These are phyloP conservation scores for Penicillium longicatenatum DNA, from an alignment of 495 filamentous ascomycete species.

Conservation along the genomic window DNA sequence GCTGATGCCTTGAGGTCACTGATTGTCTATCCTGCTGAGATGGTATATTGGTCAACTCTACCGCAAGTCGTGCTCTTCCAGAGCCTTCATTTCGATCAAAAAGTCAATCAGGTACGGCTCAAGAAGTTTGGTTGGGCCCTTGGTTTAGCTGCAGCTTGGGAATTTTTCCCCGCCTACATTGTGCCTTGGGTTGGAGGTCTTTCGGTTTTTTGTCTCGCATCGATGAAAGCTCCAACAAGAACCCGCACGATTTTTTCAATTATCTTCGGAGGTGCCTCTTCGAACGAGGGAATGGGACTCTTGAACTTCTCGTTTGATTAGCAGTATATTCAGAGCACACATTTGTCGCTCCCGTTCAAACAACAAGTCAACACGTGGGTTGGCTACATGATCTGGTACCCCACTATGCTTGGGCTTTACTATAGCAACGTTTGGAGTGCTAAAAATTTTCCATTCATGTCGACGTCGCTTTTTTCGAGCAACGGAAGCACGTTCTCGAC, in stretches of 20 bases:
- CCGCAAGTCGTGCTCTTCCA: constrained; percentile 23
- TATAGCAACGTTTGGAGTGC: constrained; percentile 56
- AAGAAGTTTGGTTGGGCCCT: constrained; percentile 22
- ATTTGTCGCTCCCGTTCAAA: constrained; percentile 29
- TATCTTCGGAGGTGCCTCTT: constrained; percentile 50
- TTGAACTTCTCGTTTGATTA: constrained; percentile 50
- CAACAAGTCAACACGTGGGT: constrained; percentile 44
- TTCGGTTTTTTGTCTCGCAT: constrained; percentile 54
- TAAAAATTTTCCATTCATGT: constrained; percentile 53
- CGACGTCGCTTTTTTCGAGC: constrained; percentile 35
- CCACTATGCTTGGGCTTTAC: constrained; percentile 41
- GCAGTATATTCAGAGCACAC: constrained; percentile 47
- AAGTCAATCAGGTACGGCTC: constrained; percentile 16
- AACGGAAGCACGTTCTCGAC: constrained; percentile 26
- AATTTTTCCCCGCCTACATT: constrained; percentile 54
- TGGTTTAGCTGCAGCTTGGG: constrained; percentile 36
- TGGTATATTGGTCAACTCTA: constrained; percentile 24
- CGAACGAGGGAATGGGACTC: constrained; percentile 47
- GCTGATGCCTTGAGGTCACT: constrained; percentile 19
- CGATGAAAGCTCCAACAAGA: constrained; percentile 33
- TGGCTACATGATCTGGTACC: constrained; percentile 46
- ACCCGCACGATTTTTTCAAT: constrained; percentile 25
- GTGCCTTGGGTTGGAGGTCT: constrained; percentile 49
- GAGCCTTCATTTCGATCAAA: constrained; percentile 19
- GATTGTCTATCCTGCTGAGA: constrained; percentile 25